Conservation (phyloP, 768 basidiomycete genomes). For the Lentinula guzmanii region DNA sequence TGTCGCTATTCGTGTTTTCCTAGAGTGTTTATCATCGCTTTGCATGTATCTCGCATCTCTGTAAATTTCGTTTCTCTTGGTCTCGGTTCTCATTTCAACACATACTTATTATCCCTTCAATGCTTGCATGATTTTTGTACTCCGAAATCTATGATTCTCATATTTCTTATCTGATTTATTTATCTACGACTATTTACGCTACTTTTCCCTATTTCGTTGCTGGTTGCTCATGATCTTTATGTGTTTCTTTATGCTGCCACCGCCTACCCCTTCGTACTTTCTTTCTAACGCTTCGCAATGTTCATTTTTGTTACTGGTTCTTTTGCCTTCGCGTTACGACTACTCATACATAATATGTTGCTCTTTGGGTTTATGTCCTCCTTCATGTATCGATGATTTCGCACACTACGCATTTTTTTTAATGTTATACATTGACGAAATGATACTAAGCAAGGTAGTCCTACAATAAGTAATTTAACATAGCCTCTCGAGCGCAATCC, state of each 20-base stretch:
- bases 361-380: not conserved
- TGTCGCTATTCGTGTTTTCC: not conserved
- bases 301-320: not conserved
- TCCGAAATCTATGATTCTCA: not conserved
- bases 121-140: conserved; percentile 1
- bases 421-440: conserved; percentile 1
- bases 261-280: not conserved
- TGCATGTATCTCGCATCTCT: not conserved
- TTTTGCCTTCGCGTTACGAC: not conserved
- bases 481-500: not conserved
- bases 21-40: not conserved
- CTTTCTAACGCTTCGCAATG: not conserved
- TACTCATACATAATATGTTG: not conserved
- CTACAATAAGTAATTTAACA: not conserved
- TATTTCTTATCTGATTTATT: not conserved
- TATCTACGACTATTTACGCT: not conserved
- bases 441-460: not conserved
- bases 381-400: conserved; percentile 3
- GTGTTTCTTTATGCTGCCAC: not conserved
- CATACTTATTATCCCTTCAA: not conserved
- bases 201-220: not conserved
- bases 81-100: not conserved
- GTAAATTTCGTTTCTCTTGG: not conserved
- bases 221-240: not conserved
- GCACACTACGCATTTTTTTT: not conserved